Evolutionary conservation across 768 basidiomycete genomes (phyloP).

Genomic region (Termitomyces sp.): DNA sequence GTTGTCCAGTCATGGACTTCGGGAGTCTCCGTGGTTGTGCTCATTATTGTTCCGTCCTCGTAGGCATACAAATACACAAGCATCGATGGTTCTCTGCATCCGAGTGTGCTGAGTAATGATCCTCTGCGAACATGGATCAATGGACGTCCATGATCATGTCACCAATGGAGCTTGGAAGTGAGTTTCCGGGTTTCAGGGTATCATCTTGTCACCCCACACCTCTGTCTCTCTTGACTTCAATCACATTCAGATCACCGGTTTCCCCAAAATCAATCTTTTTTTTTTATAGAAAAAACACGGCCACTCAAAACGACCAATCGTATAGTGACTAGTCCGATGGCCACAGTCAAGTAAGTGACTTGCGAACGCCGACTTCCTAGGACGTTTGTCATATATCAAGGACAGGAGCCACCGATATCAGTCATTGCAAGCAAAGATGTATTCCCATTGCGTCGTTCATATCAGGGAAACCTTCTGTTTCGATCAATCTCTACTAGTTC

Average conservation of each 20-base stretch:
- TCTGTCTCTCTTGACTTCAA: background rate
- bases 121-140: slow-evolving; percentile 7
- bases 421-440: background rate
- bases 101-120: slow-evolving; percentile 9
- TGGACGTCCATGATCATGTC: slow-evolving; percentile 3
- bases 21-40: slow-evolving; percentile 8
- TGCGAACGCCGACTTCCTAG: background rate
- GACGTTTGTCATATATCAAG: background rate
- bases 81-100: background rate
- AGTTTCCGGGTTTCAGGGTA: slow-evolving; percentile 7
- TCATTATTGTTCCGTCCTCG: slow-evolving; percentile 8
- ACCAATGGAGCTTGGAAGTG: background rate
- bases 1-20: slow-evolving; percentile 4
- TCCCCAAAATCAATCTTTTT: background rate
- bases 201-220: slow-evolving; percentile 1
- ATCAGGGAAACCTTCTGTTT: slow-evolving; percentile 2
- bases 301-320: background rate
- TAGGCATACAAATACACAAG: background rate
- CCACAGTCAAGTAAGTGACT: background rate
- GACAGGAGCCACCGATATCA: background rate
- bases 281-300: background rate
- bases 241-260: background rate
- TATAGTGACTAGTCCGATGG: too few relatives aligned
- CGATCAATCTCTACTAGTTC: slow-evolving; percentile 1
- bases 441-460: background rate